A percentile compares a stretch with the other conserved stretches of the same genome.
Conservation (phyloP, 352 stramenopile genomes). For the Pythium rishiriense region DNA sequence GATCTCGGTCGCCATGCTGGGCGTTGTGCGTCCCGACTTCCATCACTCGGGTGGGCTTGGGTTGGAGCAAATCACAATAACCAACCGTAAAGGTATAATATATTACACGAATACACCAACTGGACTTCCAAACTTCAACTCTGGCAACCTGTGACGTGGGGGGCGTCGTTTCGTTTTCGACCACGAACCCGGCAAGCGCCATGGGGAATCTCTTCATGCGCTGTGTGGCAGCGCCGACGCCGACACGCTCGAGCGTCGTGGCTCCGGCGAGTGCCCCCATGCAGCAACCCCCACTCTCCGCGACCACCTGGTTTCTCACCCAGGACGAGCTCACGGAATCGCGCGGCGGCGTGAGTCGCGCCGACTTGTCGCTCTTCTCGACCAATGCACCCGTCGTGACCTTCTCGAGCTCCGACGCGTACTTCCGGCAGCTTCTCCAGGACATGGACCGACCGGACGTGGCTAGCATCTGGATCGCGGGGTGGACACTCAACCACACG, state of each 20-base stretch:
- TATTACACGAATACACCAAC: too few species aligned
- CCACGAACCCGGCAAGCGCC: too few species aligned
- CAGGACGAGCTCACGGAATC: background rate
- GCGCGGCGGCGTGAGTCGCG: background rate
- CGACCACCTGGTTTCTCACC: background rate
- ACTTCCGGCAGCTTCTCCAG: background rate
- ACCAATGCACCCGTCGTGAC: background rate
- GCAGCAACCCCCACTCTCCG: background rate
- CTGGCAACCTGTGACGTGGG: too few species aligned
- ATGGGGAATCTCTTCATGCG: background rate
- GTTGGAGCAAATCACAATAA: too few species aligned
- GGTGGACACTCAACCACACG: slow-evolving; percentile 8
- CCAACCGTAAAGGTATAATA: too few species aligned
- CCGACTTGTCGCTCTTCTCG: background rate
- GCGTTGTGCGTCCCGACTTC: background rate
- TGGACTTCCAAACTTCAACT: too few species aligned
- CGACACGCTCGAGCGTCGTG: background rate
- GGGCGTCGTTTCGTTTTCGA: background rate
- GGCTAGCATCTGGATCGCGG: slow-evolving; percentile 11
- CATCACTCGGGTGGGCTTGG: too few species aligned
- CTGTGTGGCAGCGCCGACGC: background rate
- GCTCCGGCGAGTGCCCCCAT: too few species aligned
- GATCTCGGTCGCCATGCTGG: background rate
- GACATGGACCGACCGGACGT: background rate
- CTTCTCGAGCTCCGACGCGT: background rate